Evolutionary conservation across 164 flowering plant genomes (phyloP), one percentile per base, ranked within the genome.

Genomic region (Dillenia suffruticosa): DNA sequence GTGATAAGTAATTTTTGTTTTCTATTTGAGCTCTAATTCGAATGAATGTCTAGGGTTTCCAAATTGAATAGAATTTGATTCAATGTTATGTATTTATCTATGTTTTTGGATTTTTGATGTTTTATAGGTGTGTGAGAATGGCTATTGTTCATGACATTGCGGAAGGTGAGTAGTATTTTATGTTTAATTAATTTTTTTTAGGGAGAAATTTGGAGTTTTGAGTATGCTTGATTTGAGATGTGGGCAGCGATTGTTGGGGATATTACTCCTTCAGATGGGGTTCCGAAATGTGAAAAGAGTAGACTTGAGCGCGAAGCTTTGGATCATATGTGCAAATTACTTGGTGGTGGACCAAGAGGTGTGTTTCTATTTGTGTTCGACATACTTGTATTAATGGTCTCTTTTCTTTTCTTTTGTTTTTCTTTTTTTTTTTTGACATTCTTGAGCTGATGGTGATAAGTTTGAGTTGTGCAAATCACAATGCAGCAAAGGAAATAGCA

Each of bases 101-200:
- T 22, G 44, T 4, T 43, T 15, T 47, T 5, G 40, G 40, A 32
- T 50, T n/a, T 15, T n/a, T 54, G 5, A 16, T 10, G 6, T 44
- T 45, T 50, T 65, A 66, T 75, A 90, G 98, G 93, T 94, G 96
- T 66, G 55, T 94, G 9, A 94, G 90, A 72, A 89, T 94, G 92
- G 95, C 97, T 12, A 84, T 94, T 72, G 98, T 94, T 17, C 98
- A 94, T 78, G 98, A 94, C 62, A 89, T 94, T 67, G 97, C 98
- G 0, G 98, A 94, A 86, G 97, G 98, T 93, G 57, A 62, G 72
- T 19, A 22, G 43, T 13, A 7, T 3, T 19, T 50, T 51, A 13
- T 12, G 12, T 22, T 53, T 14, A 2, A 4, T 12, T 44, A 4
- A 6, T 50, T 54, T 26, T 45, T 8, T 32, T 32, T 32, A 6